These are phyloP conservation scores for Anacardium occidentale DNA, from an alignment of 345 rosid genomes.

Conservation along the genomic window DNA sequence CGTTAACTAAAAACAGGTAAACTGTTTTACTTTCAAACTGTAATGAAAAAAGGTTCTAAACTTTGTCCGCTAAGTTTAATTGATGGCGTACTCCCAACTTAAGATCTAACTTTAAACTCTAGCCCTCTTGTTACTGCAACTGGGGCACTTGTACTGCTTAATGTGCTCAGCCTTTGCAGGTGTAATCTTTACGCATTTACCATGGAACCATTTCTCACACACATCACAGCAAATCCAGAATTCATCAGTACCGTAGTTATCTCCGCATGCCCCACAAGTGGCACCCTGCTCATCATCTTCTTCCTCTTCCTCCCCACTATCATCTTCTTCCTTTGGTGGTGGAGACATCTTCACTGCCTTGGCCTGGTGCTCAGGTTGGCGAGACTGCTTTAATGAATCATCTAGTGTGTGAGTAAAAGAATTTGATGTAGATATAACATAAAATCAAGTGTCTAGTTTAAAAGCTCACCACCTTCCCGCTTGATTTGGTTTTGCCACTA, in stretches of 20 bases:
- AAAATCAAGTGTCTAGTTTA: not conserved
- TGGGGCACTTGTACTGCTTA: constrained; percentile 98
- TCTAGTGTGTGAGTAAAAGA: constrained; percentile 16
- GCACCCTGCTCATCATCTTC: constrained; percentile 93
- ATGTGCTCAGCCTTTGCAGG: constrained; percentile 99
- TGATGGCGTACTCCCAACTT: constrained; percentile 22
- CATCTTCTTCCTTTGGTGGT: constrained; percentile 81
- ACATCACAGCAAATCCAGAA: constrained; percentile 99
- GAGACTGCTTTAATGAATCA: constrained; percentile 50
- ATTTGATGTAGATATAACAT: not conserved
- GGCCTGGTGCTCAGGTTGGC: constrained; percentile 52
- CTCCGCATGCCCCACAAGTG: constrained; percentile 96
- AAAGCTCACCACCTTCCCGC: constrained; percentile 60
- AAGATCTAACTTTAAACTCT: constrained; percentile 54
- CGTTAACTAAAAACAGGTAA: constrained; percentile 27
- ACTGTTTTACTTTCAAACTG: constrained; percentile 41
- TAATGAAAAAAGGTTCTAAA: constrained; percentile 29
- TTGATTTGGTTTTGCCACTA: constrained; percentile 72
- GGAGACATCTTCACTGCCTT: constrained; percentile 71
- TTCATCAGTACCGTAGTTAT: constrained; percentile 85
- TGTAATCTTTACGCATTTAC: constrained; percentile 98
- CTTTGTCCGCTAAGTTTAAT: constrained; percentile 38
- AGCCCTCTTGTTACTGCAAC: constrained; percentile 92
- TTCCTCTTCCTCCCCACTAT: constrained; percentile 86
- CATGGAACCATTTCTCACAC: constrained; percentile 98